Base-by-base conservation (phyloP, 2,329 filamentous ascomycete species). In the Xylogone sp. region DNA sequence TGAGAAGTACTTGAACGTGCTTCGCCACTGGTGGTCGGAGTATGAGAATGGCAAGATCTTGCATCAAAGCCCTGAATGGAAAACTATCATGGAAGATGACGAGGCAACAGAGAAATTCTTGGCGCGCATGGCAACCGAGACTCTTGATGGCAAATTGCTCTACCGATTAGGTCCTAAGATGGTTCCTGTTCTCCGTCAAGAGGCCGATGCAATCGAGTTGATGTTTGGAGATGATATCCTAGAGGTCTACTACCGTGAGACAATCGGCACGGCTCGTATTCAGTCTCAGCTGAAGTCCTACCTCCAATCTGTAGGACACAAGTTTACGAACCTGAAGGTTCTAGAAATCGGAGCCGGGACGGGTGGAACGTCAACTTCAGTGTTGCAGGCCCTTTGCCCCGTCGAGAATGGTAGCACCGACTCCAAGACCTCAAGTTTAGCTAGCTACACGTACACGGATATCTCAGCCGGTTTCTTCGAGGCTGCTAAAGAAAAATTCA, bases 91-190 rank as follows among this genome's bases (percentile, higher is more conserved):
- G 9, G 29, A 56, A 8, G 51, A 68, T 43, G 6, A 34, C 3
- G 24, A 49, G 16, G 39, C 63, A 3, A 68, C 63, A 45, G 24
- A 60, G 31, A 21, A 53, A 1, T 55, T 69, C 12, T 63, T 56
- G 20, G 21, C 53, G 2, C 52, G 59, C 19, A 53, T 67, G 3
- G 58, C 58, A 48, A 39, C 22, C 0, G 58, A 61, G 31, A 63
- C 59, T 46, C 58, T 58, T 2, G 62, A 68, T 29, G 67, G 68
- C 3, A 62, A 60, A 13, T 59, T 70, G 18, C 56, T 59, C 2
- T 51, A 63, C 12, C 62, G 66, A 13, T 62, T 68, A 53, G 68
- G 68, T 1, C 49, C 56, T 3, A 63, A 67, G n/a, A 65, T 69
- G 42, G 59, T 54, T 2, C 47, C 48, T 1, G 56, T 68, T 4